Percentiles rank a stretch among this genome's conserved stretches.
Evolutionary conservation across 2,329 filamentous ascomycete genomes (phyloP).

Genomic region (Xylariaceae sp.): DNA sequence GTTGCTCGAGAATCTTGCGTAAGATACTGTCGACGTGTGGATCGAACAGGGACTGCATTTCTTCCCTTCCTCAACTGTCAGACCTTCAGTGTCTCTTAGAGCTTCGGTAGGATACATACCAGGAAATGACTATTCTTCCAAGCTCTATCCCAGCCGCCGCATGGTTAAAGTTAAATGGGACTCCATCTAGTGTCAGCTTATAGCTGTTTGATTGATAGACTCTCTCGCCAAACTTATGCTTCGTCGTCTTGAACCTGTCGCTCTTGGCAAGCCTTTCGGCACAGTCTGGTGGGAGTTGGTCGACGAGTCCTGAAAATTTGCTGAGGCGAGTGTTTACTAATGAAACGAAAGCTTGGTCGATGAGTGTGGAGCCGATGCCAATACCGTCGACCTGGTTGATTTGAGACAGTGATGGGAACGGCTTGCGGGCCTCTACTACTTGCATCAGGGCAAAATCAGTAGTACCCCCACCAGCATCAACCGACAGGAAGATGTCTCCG

Average conservation of each 20-base stretch:
- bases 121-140: constrained; percentile 49
- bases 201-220: constrained; percentile 50
- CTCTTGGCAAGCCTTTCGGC: constrained; percentile 47
- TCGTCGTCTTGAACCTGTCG: constrained; percentile 47
- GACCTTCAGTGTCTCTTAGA: too few relatives aligned
- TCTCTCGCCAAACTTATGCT: constrained; percentile 52
- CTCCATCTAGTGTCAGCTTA: constrained; percentile 52
- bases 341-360: constrained; percentile 51
- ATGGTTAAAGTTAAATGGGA: constrained; percentile 50
- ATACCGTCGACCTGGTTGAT: constrained; percentile 51
- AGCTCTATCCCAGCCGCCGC: constrained; percentile 47
- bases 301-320: constrained; percentile 44
- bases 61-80: constrained; percentile 41
- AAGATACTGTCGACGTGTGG: constrained; percentile 49
- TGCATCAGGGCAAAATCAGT: constrained; percentile 55
- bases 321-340: constrained; percentile 48
- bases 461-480: constrained; percentile 55
- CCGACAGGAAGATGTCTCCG: constrained; percentile 51
- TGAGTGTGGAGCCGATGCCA: constrained; percentile 54
- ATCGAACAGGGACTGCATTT: constrained; percentile 53
- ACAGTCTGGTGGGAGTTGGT: constrained; percentile 46
- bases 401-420: constrained; percentile 40
- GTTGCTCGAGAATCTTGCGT: constrained; percentile 48
- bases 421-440: constrained; percentile 41
- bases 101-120: constrained; percentile 41